Percentiles rank a stretch among this genome's conserved stretches.
phyloP scores from a whole-genome alignment of 176 grass and related monocot species.

The Saccharum officinarum region DNA sequence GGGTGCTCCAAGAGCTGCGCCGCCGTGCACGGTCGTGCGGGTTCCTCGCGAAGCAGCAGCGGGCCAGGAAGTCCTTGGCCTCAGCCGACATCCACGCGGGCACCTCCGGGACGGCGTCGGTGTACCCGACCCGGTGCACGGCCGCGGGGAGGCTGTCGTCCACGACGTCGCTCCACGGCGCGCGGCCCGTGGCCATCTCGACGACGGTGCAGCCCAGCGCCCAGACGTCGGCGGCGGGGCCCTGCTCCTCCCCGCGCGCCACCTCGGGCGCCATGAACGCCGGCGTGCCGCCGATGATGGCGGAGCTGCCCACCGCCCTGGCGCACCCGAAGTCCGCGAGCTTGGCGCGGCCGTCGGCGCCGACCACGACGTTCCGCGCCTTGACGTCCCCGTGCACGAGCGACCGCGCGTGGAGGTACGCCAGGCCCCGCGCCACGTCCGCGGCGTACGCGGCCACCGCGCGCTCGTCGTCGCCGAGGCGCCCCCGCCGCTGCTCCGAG shows the following conservation, averaged over 20 bases:
- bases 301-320: neutral
- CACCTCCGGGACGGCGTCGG: slow-evolving; percentile 45
- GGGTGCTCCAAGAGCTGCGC: slow-evolving; percentile 58
- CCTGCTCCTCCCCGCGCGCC: slow-evolving; percentile 67
- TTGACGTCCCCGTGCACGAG: slow-evolving; percentile 78
- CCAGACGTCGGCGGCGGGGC: slow-evolving; percentile 67
- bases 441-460: slow-evolving; percentile 26
- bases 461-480: slow-evolving; percentile 59
- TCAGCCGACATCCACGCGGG: slow-evolving; percentile 55
- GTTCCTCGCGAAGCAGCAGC: slow-evolving; percentile 64
- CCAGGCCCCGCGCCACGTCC: slow-evolving; percentile 55
- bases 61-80: slow-evolving; percentile 59
- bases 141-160: slow-evolving; percentile 39
- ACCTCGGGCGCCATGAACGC: slow-evolving; percentile 95
- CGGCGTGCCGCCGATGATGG: slow-evolving; percentile 57
- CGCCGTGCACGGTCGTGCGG: slow-evolving; percentile 45
- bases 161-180: slow-evolving; percentile 45
- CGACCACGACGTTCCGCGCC: slow-evolving; percentile 60
- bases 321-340: slow-evolving; percentile 80
- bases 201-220: slow-evolving; percentile 68
- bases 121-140: slow-evolving; percentile 68
- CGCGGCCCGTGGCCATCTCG: slow-evolving; percentile 68
- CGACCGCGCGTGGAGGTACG: slow-evolving; percentile 51
- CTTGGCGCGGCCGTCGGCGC: slow-evolving; percentile 59
- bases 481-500: slow-evolving; percentile 6